These are phyloP conservation scores for Podaxis rugospora DNA, from an alignment of 768 basidiomycete species.

Conservation along the genomic window DNA sequence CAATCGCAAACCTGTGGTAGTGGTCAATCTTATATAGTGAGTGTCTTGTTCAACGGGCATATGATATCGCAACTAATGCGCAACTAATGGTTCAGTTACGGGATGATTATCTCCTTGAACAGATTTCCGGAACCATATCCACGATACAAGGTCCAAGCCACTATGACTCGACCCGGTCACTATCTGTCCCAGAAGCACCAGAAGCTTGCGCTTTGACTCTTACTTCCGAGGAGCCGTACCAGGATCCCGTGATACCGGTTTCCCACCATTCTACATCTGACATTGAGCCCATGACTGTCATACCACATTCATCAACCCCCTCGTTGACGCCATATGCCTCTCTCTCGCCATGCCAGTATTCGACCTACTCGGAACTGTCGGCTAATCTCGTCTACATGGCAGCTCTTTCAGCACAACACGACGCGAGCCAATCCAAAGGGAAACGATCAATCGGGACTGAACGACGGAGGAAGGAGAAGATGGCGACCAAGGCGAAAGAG, in stretches of 20 bases:
- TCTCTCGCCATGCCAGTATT: slow-evolving; percentile 1
- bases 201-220: background rate
- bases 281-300: background rate
- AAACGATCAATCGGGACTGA: background rate
- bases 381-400: slow-evolving; percentile 6
- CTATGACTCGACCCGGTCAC: background rate
- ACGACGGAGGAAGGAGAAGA: slow-evolving; percentile 1
- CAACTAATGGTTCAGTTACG: background rate
- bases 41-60: background rate
- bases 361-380: slow-evolving; percentile 8
- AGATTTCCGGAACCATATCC: no score
- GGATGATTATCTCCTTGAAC: background rate
- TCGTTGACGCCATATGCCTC: background rate
- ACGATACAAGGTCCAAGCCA: background rate
- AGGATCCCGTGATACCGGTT: background rate
- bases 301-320: background rate
- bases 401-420: background rate
- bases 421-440: background rate
- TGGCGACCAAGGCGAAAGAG: background rate
- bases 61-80: background rate
- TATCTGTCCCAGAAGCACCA: background rate
- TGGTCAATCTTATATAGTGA: background rate
- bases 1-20: background rate
- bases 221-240: background rate
- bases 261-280: background rate